Evolutionary conservation across 2,329 filamentous ascomycete genomes (phyloP).

Genomic region (Aschersonia sp.): DNA sequence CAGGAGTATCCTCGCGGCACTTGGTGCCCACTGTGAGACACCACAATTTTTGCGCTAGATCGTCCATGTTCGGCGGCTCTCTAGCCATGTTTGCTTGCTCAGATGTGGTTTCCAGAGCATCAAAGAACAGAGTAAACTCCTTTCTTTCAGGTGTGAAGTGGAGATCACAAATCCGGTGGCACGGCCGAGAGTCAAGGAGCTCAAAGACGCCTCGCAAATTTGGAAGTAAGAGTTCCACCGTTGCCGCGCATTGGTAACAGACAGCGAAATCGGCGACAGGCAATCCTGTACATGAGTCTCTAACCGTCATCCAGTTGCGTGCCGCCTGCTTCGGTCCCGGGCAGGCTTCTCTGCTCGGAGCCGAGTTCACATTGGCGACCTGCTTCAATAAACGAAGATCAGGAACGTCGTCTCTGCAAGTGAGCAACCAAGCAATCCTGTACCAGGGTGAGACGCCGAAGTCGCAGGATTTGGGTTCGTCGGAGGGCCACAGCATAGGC

Average conservation of each 20-base stretch:
- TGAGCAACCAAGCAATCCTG: conserved; percentile 71
- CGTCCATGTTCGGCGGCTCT: conserved; percentile 38
- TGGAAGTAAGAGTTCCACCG: conserved; percentile 61
- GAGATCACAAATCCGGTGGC: conserved; percentile 52
- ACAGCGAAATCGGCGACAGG: conserved; percentile 59
- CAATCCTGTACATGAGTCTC: conserved; percentile 49
- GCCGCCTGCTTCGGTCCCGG: conserved; percentile 37
- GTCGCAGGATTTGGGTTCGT: conserved; percentile 54
- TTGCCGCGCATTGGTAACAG: conserved; percentile 60
- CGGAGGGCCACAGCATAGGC: conserved; percentile 39
- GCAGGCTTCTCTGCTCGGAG: conserved; percentile 40
- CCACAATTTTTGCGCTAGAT: conserved; percentile 49
- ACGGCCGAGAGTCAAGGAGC: conserved; percentile 29
- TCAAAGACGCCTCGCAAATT: conserved; percentile 54
- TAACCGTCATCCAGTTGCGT: conserved; percentile 63
- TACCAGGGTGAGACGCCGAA: conserved; percentile 70
- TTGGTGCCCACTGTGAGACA: conserved; percentile 43
- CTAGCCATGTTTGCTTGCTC: conserved; percentile 32
- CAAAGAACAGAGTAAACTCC: conserved; percentile 45
- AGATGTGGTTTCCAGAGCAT: conserved; percentile 41
- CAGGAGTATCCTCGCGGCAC: conserved; percentile 50
- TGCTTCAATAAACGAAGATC: conserved; percentile 57
- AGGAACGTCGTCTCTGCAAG: conserved; percentile 50
- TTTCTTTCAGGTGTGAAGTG: conserved; percentile 38
- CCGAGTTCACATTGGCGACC: conserved; percentile 42